Conservation (phyloP, 2,329 filamentous ascomycete genomes). For the Diaporthe ampelina region DNA sequence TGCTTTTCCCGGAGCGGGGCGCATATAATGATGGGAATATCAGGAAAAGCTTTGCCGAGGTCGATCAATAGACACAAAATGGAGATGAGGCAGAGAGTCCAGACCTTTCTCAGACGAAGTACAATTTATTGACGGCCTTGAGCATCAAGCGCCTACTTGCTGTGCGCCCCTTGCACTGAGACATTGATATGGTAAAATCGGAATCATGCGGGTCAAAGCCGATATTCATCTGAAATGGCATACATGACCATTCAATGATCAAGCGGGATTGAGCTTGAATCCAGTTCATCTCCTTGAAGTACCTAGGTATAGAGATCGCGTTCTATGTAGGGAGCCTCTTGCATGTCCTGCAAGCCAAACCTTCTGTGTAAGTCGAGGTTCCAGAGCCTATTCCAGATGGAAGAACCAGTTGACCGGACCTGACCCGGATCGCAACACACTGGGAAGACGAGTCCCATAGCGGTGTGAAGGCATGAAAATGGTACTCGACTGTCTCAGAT, state of each 20-base stretch:
- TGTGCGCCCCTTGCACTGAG: neutral
- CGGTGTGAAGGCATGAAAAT: slow-evolving; percentile 25
- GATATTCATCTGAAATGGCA: neutral
- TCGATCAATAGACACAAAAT: slow-evolving; percentile 2
- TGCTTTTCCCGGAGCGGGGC: slow-evolving; percentile 17
- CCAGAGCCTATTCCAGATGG: neutral
- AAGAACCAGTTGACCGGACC: neutral
- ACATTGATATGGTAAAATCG: slow-evolving; percentile 21
- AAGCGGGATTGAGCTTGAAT: neutral
- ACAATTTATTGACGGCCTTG: slow-evolving; percentile 11
- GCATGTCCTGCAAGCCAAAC: neutral
- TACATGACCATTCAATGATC: neutral
- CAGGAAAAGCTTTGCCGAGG: neutral
- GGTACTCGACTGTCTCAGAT: slow-evolving; percentile 37
- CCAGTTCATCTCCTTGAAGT: neutral
- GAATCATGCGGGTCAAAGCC: neutral
- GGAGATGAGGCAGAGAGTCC: slow-evolving; percentile 4
- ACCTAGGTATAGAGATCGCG: slow-evolving; percentile 5
- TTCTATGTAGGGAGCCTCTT: neutral
- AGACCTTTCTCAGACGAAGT: neutral
- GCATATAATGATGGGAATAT: neutral
- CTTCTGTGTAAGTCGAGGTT: neutral
- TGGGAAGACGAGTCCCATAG: slow-evolving; percentile 6
- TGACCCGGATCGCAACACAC: neutral
- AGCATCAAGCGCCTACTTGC: neutral